These are phyloP conservation scores for Flaveria bidentis DNA, from an alignment of 129 eudicot species.

Conservation along the genomic window DNA sequence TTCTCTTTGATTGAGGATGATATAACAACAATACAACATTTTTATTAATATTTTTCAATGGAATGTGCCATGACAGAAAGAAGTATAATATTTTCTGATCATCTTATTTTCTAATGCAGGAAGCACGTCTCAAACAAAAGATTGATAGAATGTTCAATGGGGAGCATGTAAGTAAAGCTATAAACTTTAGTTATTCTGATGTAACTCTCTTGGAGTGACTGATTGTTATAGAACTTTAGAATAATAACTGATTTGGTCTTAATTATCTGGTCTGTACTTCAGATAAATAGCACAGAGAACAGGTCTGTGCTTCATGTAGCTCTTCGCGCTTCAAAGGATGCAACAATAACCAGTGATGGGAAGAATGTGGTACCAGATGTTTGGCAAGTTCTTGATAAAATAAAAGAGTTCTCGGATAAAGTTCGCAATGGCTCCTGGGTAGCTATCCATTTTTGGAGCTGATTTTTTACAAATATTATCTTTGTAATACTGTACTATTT, in stretches of 20 bases:
- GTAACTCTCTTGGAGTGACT: not conserved
- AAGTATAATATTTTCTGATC: slow-evolving; percentile 11
- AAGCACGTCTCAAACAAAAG: slow-evolving; percentile 75
- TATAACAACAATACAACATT: not conserved
- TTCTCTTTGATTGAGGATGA: slow-evolving; percentile 5
- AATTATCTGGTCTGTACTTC: slow-evolving; percentile 28
- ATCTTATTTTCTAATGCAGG: slow-evolving; percentile 48
- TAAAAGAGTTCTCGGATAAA: slow-evolving; percentile 81
- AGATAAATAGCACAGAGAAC: slow-evolving; percentile 95
- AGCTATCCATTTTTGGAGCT: slow-evolving; percentile 19
- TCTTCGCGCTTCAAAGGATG: slow-evolving; percentile 89
- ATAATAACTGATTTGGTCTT: not conserved
- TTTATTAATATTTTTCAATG: not conserved
- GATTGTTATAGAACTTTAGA: not conserved
- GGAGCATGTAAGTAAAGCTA: slow-evolving; percentile 65
- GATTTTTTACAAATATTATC: not conserved
- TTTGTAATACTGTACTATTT: not conserved
- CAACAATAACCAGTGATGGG: slow-evolving; percentile 81
- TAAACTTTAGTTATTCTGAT: not conserved
- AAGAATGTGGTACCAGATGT: slow-evolving; percentile 98
- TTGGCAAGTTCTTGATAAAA: slow-evolving; percentile 95
- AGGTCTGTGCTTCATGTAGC: slow-evolving; percentile 97
- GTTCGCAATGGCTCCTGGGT: slow-evolving; percentile 98
- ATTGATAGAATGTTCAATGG: slow-evolving; percentile 82
- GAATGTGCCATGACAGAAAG: not conserved